Conservation (phyloP, 2,329 filamentous ascomycete genomes). For the Sphaceloma murrayae region DNA sequence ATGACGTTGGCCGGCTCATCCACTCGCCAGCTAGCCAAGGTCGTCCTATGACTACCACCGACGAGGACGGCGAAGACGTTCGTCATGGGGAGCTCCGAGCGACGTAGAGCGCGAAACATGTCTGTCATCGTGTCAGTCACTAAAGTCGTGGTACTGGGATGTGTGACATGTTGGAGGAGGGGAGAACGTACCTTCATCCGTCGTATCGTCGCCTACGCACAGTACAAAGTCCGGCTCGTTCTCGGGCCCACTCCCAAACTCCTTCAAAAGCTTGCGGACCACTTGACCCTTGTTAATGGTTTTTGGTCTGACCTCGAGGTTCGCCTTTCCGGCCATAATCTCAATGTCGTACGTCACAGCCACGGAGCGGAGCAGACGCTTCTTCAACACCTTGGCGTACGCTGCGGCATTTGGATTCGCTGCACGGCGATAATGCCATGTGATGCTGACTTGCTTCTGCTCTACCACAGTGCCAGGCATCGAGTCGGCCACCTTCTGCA, state of each 20-base stretch:
- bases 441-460: constrained; percentile 84
- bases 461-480: constrained; percentile 92
- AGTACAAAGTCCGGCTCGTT: constrained; percentile 73
- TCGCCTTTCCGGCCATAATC: constrained; percentile 94
- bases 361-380: constrained; percentile 68
- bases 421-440: constrained; percentile 92
- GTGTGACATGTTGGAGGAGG: neutral
- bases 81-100: constrained; percentile 47
- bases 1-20: constrained; percentile 84
- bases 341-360: constrained; percentile 79
- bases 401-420: constrained; percentile 76
- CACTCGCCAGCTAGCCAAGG: constrained; percentile 80
- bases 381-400: constrained; percentile 71
- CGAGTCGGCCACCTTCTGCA: constrained; percentile 78
- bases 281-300: constrained; percentile 99
- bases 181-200: constrained; percentile 69
- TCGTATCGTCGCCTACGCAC: constrained; percentile 91
- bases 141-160: too few species aligned
- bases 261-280: constrained; percentile 67
- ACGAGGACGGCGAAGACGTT: constrained; percentile 87
- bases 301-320: constrained; percentile 88
- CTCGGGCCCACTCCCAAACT: constrained; percentile 51
- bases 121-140: too few species aligned
- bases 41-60: constrained; percentile 73
- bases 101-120: constrained; percentile 71